Evolutionary conservation across 768 basidiomycete species (phyloP), one percentile per base, ranked within the genome.

Genomic region (Boletellus emodensis): DNA sequence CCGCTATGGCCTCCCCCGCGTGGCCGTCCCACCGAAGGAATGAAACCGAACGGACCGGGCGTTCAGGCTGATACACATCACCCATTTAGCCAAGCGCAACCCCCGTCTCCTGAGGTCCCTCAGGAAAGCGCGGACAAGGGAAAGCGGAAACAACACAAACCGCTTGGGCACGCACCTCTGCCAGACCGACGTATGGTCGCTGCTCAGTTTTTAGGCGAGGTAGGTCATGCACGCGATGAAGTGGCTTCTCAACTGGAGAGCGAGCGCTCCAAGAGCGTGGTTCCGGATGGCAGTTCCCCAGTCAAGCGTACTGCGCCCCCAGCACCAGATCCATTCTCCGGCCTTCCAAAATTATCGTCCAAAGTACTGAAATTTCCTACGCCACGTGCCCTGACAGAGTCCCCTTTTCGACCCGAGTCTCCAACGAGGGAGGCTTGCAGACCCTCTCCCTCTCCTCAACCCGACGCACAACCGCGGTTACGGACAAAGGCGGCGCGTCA

Each of bases 321-420:
- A 24, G 33, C 51, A 17, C 42, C 43, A 1, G 33, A 32, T 18
- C 52, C 46, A 4, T 22, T 4, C 28, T 7, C 49, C 14, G 36
- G 14, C 40, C 36, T 3, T 14, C 40, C 46, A 5, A 51, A 42
- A 40, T 41, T 14, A 2, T 1, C n/a, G 10, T 22, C 49, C 14
- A 48, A 52, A 32, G n/a, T 4, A 14, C n/a, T 36, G n/a, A 53
- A 53, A 13, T 61, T 57, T 20, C 59, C 55, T 11, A 37, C 52
- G 12, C 63, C 59, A 10, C 55, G 55, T 13, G 44, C 53, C 14
- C 53, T 57, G 39, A 61, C 54, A 9, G 46, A 11, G 6, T 59
- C 61, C 1, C 61, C 60, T 1, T 62, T 66, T 44, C 52, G 60
- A 3, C 44, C 53, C 7, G 56, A 50, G 32, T 37, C 38, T 28